These are phyloP conservation scores for Perkinsus marinus DNA, from an alignment of 169 alveolate species.

Conservation along the genomic window DNA sequence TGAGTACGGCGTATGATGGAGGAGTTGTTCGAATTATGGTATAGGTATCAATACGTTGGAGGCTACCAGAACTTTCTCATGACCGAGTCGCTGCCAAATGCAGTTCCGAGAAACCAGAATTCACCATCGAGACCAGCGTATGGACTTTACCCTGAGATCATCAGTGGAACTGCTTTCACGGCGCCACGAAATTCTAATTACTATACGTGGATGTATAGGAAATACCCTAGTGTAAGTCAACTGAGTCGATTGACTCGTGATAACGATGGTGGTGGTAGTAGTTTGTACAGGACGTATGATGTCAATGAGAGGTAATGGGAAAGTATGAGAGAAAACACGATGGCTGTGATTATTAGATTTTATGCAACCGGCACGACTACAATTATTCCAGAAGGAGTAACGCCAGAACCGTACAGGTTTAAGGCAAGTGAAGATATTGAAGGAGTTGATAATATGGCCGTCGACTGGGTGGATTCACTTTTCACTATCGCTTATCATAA, in stretches of 20 bases:
- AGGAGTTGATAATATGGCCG: background rate
- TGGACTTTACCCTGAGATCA: slow-evolving; percentile 49
- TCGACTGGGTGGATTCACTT: background rate
- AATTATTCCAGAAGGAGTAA: background rate
- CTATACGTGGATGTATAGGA: slow-evolving; percentile 49
- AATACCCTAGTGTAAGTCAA: slow-evolving; percentile 39
- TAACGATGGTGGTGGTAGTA: background rate
- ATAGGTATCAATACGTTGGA: background rate
- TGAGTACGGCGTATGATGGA: background rate
- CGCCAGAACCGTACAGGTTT: slow-evolving; percentile 50
- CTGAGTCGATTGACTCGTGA: background rate
- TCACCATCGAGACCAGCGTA: slow-evolving; percentile 35
- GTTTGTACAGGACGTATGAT: background rate
- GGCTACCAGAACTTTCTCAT: slow-evolving; percentile 46
- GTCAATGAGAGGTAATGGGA: background rate
- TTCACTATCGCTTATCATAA: background rate
- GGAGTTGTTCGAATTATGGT: background rate
- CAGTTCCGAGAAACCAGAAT: slow-evolving; percentile 43
- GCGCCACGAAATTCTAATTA: slow-evolving; percentile 37
- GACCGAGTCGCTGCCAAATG: slow-evolving; percentile 41
- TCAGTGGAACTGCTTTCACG: slow-evolving; percentile 60
- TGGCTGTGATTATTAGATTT: background rate
- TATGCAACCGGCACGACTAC: background rate
- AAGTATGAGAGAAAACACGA: background rate
- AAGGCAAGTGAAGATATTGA: background rate